Conservation (phyloP, 2,329 filamentous ascomycete genomes). For the Pseudogymnoascus sp. region DNA sequence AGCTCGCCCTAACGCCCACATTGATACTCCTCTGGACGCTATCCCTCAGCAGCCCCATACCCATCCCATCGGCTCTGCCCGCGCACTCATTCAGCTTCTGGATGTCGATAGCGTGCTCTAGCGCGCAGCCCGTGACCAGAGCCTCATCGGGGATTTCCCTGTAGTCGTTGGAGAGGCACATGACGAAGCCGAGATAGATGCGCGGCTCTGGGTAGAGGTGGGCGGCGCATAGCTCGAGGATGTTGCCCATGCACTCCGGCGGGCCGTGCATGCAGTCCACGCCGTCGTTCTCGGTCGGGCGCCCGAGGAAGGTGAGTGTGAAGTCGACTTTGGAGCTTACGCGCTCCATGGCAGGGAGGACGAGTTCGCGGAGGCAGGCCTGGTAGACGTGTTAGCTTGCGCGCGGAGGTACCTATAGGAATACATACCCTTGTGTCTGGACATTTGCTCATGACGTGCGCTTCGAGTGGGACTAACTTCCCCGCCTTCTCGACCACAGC, state of each 20-base stretch:
- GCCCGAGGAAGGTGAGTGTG: slow-evolving; percentile 81
- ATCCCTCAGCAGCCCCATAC: slow-evolving; percentile 55
- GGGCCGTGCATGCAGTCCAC: slow-evolving; percentile 86
- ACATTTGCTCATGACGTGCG: slow-evolving; percentile 96
- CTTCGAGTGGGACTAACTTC: slow-evolving; percentile 66
- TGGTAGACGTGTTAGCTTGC: slow-evolving; percentile 19
- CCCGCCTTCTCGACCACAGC: not conserved
- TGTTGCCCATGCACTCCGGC: slow-evolving; percentile 85
- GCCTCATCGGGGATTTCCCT: slow-evolving; percentile 64
- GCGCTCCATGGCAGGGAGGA: slow-evolving; percentile 80
- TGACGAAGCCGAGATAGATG: slow-evolving; percentile 83
- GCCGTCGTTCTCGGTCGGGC: slow-evolving; percentile 66
- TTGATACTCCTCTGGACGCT: slow-evolving; percentile 57
- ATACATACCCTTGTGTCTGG: slow-evolving; percentile 64
- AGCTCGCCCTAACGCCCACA: slow-evolving; percentile 62
- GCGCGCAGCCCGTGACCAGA: slow-evolving; percentile 78
- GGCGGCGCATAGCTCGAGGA: slow-evolving; percentile 84
- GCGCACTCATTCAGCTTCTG: slow-evolving; percentile 73
- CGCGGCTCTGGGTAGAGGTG: slow-evolving; percentile 77
- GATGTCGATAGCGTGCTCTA: slow-evolving; percentile 86
- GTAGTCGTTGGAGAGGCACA: slow-evolving; percentile 77
- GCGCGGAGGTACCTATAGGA: not conserved
- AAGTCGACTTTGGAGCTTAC: slow-evolving; percentile 83
- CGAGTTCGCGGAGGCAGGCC: slow-evolving; percentile 70
- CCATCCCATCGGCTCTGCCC: slow-evolving; percentile 66